Percentiles rank a stretch among this genome's conserved stretches.
phyloP scores from a whole-genome alignment of 306 rosid genomes.

The Cotoneaster glaucophyllus region DNA sequence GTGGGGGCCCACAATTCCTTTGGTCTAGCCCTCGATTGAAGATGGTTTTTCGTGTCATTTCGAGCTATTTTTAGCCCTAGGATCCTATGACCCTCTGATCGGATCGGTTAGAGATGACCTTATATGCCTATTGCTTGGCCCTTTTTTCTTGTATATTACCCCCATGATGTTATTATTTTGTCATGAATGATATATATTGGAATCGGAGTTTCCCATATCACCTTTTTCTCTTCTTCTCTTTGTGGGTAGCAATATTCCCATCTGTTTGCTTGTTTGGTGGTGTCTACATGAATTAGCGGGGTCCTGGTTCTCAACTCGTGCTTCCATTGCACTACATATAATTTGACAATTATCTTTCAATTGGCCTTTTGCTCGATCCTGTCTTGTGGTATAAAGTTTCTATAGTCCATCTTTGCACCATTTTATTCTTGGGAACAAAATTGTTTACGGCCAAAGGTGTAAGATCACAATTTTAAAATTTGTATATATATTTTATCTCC shows the following conservation, averaged over 20 bases:
- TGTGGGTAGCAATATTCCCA: slow-evolving; percentile 1
- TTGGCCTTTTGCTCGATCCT: neutral
- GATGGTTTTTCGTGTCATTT: no score
- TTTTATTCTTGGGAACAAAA: neutral
- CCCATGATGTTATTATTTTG: neutral
- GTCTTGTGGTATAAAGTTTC: neutral
- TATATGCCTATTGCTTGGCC: neutral
- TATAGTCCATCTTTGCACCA: neutral
- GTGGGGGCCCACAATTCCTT: no score
- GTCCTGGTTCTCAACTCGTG: neutral
- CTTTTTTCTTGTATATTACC: neutral
- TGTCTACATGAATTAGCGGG: neutral
- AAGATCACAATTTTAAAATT: neutral
- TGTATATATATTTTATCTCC: neutral
- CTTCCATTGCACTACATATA: neutral
- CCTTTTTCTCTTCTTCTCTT: neutral
- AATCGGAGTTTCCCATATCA: neutral
- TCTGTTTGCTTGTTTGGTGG: neutral
- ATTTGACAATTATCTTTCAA: neutral
- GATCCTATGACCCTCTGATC: accelerated
- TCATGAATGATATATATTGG: neutral
- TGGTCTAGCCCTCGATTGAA: no score
- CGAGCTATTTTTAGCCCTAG: no score
- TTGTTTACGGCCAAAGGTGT: neutral
- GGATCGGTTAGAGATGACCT: no score